Evolutionary conservation across 2,329 filamentous ascomycete genomes (phyloP), one percentile per base, ranked within the genome.

Genomic region (Fusarium avenaceum): DNA sequence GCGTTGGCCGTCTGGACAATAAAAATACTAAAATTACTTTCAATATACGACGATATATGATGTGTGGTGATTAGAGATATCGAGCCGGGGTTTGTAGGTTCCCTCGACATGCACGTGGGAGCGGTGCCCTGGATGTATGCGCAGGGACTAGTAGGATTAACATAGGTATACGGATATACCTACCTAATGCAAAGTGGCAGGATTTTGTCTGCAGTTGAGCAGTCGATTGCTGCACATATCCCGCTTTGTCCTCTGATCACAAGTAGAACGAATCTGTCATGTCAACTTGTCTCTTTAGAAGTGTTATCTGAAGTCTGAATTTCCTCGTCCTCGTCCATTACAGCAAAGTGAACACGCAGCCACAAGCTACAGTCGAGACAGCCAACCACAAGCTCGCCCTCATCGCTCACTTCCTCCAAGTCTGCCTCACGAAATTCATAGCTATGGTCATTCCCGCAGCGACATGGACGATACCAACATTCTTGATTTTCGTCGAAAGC

Each of bases 281-380:
- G 70, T 76, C 62, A 74, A 65, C 69, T 71, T 61, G 70, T 67
- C 6, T 66, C 45, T 64, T 70, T 72, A 50, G 20, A 44, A 46
- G 47, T 54, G 35, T 32, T 52, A 45, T 65, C 19, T 66, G 44
- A 50, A 52, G 44, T 46, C 15, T 54, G 49, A 15, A 19, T 40
- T 20, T 70, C 67, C 11, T 68, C 61, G 8, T 73, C 76, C 11
- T 76, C 78, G 26, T 79, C 84, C 28, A 87, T 77, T 15, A 89
- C 82, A 10, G 85, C 87, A 80, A 90, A 91, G 50, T 88, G 83
- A 38, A 91, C 87, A 57, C 85, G 84, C 51, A 91, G 76, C 88
- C 88, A 91, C 45, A 91, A 79, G 73, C 89, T 91, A 69, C 89
- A 91, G 71, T 90, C 89, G 57, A 82, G 81, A 72, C 89, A 91